phyloP scores from a whole-genome alignment of 1,284 basidiomycete genomes.

The Microstroma glucosiphilum region DNA sequence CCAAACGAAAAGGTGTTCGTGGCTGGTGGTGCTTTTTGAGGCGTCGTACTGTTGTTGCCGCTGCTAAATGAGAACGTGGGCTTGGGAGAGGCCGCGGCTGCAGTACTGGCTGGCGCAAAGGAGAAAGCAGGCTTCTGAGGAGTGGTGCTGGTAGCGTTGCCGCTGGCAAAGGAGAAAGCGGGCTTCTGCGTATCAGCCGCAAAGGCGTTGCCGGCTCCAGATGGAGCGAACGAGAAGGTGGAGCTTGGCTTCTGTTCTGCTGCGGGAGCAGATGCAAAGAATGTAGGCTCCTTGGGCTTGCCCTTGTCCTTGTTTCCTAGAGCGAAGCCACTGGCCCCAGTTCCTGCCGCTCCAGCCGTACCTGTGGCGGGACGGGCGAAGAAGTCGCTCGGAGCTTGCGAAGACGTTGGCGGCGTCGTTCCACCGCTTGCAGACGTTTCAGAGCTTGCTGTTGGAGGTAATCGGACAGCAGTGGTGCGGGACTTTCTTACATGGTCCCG shows the following conservation, averaged over 20 bases:
- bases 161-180: background rate
- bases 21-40: background rate
- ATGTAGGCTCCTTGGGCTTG: no score
- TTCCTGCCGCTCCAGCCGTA: background rate
- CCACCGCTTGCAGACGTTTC: constrained; percentile 12
- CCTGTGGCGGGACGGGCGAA: background rate
- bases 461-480: constrained; percentile 30
- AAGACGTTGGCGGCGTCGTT: background rate
- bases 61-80: background rate
- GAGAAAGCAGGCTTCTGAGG: background rate
- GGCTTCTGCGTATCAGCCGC: background rate
- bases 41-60: background rate
- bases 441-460: constrained; percentile 33
- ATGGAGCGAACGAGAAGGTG: background rate
- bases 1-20: background rate
- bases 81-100: background rate
- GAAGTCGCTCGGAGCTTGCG: background rate
- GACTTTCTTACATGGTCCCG: constrained; percentile 10
- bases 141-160: background rate
- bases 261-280: background rate
- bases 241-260: background rate
- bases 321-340: no score
- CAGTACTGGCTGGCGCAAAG: background rate
- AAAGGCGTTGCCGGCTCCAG: background rate
- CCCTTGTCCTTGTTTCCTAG: no score